Percentiles rank a stretch among this genome's conserved stretches.
Conservation (phyloP, 139 green algal species). For the Pycnococcus provasolii region DNA sequence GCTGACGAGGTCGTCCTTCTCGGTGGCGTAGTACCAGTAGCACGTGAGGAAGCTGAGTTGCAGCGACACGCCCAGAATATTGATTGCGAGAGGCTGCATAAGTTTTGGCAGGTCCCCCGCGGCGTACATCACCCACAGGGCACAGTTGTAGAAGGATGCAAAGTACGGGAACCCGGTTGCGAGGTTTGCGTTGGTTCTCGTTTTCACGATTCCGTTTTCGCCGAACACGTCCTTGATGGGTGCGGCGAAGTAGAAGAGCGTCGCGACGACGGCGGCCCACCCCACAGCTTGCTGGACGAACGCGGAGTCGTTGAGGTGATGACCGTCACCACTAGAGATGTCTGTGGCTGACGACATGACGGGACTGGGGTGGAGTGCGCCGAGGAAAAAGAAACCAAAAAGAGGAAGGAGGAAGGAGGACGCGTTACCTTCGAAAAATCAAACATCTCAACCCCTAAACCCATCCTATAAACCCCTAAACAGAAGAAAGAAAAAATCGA, state of each 20-base stretch:
- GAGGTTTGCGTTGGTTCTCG: background rate
- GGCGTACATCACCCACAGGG: background rate
- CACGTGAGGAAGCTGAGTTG: background rate
- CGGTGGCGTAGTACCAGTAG: conserved; percentile 1
- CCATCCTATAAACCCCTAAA: no score
- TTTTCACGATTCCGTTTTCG: background rate
- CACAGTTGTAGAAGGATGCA: background rate
- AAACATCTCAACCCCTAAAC: no score
- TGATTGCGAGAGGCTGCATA: background rate
- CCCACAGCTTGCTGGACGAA: background rate
- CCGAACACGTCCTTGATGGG: background rate
- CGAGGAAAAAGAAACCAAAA: no score
- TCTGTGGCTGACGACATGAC: no score
- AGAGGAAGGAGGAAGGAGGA: no score
- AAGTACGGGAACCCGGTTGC: background rate
- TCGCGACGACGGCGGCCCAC: background rate
- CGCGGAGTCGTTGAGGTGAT: no score
- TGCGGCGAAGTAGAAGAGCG: background rate
- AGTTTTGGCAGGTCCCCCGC: background rate
- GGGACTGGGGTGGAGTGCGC: no score
- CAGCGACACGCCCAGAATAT: background rate
- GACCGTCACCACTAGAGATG: no score
- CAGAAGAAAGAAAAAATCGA: no score
- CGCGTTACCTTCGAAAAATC: no score
- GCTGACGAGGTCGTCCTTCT: background rate